Percentiles rank a stretch among this genome's conserved stretches.
Conservation (phyloP, 73 alveolate species). For the Stentor roeselii region DNA sequence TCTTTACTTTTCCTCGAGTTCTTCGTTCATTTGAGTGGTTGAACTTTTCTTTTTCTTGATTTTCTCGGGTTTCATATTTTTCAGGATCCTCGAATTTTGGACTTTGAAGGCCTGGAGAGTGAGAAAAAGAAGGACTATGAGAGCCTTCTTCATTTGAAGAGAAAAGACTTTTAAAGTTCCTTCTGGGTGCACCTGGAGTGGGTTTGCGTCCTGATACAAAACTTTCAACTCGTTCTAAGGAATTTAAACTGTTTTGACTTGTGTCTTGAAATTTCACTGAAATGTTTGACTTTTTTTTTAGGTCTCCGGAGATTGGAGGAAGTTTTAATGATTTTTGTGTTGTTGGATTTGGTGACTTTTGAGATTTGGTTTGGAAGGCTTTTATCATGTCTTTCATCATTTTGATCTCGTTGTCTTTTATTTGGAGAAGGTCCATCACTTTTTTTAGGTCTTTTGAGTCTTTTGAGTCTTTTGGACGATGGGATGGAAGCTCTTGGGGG, state of each 20-base stretch:
- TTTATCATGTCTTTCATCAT: conserved; percentile 17
- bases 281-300: not conserved
- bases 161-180: not conserved
- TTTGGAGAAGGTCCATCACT: not conserved
- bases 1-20: no score
- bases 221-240: not conserved
- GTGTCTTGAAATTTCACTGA: not conserved
- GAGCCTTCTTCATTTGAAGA: no score
- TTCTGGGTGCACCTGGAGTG: not conserved
- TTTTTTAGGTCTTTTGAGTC: not conserved
- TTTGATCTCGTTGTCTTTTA: conserved; percentile 8
- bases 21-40: no score
- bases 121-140: no score
- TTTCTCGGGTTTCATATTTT: no score
- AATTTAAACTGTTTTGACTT: not conserved
- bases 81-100: no score
- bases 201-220: not conserved
- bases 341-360: not conserved
- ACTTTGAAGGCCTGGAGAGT: no score
- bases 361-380: not conserved
- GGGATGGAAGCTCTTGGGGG: no score
- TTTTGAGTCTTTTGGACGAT: no score
- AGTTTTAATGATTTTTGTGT: not conserved
- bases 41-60: no score
- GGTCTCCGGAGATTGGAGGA: not conserved